Evolutionary conservation across 1,284 basidiomycete genomes (phyloP).

Genomic region (Retiboletus flavoniger): DNA sequence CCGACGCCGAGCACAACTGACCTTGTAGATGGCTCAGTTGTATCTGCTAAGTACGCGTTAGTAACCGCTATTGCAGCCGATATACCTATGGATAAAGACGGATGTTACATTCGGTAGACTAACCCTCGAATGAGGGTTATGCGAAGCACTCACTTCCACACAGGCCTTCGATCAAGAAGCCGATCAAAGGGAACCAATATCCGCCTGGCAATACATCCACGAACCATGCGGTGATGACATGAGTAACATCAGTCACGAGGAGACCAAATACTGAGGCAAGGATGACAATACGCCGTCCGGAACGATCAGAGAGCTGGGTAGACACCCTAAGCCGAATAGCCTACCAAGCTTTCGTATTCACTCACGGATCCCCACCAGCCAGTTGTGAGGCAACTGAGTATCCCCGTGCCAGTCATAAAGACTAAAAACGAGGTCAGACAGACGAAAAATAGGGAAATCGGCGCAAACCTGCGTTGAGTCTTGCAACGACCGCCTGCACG

Average conservation of each 20-base stretch:
- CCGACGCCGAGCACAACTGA: constrained; percentile 8
- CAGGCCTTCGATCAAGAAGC: constrained; percentile 71
- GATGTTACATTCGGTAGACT: background rate
- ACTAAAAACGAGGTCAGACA: constrained; percentile 36
- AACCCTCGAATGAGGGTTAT: background rate
- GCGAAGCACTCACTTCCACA: constrained; percentile 62
- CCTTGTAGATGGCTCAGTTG: constrained; percentile 27
- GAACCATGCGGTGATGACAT: constrained; percentile 65
- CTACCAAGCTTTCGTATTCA: background rate
- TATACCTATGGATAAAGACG: constrained; percentile 18
- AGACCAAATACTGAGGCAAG: constrained; percentile 63
- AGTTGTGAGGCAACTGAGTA: constrained; percentile 72
- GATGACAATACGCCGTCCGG: constrained; percentile 71
- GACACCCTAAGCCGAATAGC: background rate
- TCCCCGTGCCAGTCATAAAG: constrained; percentile 67
- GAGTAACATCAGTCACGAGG: constrained; percentile 62
- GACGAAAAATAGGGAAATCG: constrained; percentile 1
- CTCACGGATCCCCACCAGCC: constrained; percentile 79
- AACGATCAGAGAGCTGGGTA: constrained; percentile 70
- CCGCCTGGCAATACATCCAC: constrained; percentile 68
- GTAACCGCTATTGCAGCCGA: constrained; percentile 17
- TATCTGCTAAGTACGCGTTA: constrained; percentile 31
- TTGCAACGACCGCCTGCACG: constrained; percentile 72
- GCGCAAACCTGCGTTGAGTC: constrained; percentile 55
- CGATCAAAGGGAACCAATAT: constrained; percentile 80